Evolutionary conservation across 73 alveolate genomes (phyloP).

Genomic region (Paramecium sexaurelia): DNA sequence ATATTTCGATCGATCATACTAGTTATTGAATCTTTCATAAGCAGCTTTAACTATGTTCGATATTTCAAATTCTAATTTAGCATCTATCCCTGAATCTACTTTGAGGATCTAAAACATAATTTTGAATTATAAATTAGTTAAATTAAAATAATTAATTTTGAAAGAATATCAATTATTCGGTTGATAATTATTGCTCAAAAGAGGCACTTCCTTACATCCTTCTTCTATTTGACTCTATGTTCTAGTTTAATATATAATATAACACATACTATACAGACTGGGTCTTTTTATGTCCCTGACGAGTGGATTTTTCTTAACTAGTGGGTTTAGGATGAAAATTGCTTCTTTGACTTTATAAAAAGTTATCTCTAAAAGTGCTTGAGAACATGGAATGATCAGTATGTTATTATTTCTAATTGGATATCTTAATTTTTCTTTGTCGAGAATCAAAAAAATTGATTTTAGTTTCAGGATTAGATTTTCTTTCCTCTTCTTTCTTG

Average conservation of each 20-base stretch:
- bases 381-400: constrained; percentile 23
- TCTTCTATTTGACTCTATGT: neutral
- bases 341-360: constrained; percentile 26
- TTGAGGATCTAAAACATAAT: constrained; percentile 7
- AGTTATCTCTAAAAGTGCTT: neutral
- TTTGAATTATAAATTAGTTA: neutral
- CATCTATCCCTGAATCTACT: constrained; percentile 33
- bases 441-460: neutral
- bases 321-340: neutral
- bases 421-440: neutral
- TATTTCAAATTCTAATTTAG: constrained; percentile 37
- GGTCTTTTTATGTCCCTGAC: constrained; percentile 22
- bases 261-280: constrained; percentile 1
- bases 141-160: neutral
- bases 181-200: neutral
- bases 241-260: neutral
- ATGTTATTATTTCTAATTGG: neutral
- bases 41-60: constrained; percentile 43
- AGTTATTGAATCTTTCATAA: constrained; percentile 12
- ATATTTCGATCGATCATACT: constrained; percentile 33
- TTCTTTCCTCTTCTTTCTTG: neutral
- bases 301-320: neutral
- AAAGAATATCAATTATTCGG: neutral
- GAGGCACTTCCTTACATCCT: neutral
- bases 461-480: neutral